Percentiles rank a stretch among this genome's conserved stretches.
Evolutionary conservation across 2,329 filamentous ascomycete species (phyloP).

Genomic region (Cladosporium sp.): DNA sequence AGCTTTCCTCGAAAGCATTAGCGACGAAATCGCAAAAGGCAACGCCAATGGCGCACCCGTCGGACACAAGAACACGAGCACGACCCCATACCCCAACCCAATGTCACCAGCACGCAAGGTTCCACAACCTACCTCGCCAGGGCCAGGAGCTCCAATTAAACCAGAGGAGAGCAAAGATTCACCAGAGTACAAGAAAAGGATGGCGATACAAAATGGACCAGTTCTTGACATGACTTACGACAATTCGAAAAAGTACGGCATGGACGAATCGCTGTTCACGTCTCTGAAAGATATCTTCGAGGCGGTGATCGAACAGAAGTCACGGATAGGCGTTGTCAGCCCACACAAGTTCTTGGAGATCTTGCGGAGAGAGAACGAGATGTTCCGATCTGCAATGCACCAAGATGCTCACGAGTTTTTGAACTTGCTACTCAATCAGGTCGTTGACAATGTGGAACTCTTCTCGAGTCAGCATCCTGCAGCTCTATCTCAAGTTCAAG

Average conservation of each 20-base stretch:
- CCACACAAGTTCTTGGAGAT: constrained; percentile 92
- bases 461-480: constrained; percentile 64
- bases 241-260: constrained; percentile 75
- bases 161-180: constrained; percentile 93
- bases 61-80: constrained; percentile 34
- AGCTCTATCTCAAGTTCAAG: constrained; percentile 9
- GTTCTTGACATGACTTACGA: constrained; percentile 81
- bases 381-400: constrained; percentile 96
- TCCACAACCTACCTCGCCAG: constrained; percentile 51
- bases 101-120: constrained; percentile 41
- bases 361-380: constrained; percentile 89
- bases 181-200: constrained; percentile 97
- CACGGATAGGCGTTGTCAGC: constrained; percentile 83
- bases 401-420: constrained; percentile 98
- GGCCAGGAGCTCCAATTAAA: constrained; percentile 54
- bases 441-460: constrained; percentile 90
- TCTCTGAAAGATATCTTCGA: constrained; percentile 95
- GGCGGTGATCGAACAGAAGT: constrained; percentile 74
- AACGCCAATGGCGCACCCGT: constrained; percentile 22
- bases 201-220: constrained; percentile 82
- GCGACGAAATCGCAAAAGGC: constrained; percentile 25
- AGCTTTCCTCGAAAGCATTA: constrained; percentile 65
- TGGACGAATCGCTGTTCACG: constrained; percentile 93
- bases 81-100: constrained; percentile 33
- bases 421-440: constrained; percentile 89